Evolutionary conservation across 495 filamentous ascomycete species (phyloP), one percentile per base, ranked within the genome.

Genomic region (Elasticomyces elasticus): DNA sequence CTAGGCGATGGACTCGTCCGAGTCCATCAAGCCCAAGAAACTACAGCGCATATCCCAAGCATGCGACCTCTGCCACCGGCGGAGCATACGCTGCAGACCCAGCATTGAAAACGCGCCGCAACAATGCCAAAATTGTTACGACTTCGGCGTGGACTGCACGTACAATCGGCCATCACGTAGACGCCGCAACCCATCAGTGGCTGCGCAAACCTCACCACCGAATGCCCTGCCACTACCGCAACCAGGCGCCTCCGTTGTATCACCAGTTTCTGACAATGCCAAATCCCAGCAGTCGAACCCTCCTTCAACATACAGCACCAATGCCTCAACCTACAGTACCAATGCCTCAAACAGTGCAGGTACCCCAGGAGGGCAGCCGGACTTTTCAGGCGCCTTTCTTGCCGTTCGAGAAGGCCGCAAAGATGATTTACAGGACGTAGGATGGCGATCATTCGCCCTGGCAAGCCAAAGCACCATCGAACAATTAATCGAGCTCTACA

Each of bases 401-500:
- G 31, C 13, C 30, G 44, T 56, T 19, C 20, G 53, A 7, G 46
- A 40, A n/a, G 53, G 53, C 4, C 2, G 25, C 1, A 31, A 7
- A 7, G 53, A 42, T 6, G 53, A 56, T 35, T 7, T 28, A 1
- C 37, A 44, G 13, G 54, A 37, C 15, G 13, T 57, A 1, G 54
- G 47, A 1, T 57, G 54, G 54, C 46, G 54, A 12, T 28, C 46
- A 1, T 57, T 51, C 25, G 49, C 54, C 9, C 46, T 57, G 12
- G 54, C 54, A 19, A 57, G 54, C 48, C 7, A 3, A 10, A 19
- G 3, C 25, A 46, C 48, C 6, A 52, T 57, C 30, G 54, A 57
- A 11, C 43, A 50, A 6, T 55, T 40, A 19, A 51, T 75, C 15
- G 66, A 71, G 20, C 60, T 74, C 10, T 75, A 74, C 58, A 72